Base-by-base conservation (phyloP, 352 stramenopile genomes). In the Aphanomyces cochlioides region DNA sequence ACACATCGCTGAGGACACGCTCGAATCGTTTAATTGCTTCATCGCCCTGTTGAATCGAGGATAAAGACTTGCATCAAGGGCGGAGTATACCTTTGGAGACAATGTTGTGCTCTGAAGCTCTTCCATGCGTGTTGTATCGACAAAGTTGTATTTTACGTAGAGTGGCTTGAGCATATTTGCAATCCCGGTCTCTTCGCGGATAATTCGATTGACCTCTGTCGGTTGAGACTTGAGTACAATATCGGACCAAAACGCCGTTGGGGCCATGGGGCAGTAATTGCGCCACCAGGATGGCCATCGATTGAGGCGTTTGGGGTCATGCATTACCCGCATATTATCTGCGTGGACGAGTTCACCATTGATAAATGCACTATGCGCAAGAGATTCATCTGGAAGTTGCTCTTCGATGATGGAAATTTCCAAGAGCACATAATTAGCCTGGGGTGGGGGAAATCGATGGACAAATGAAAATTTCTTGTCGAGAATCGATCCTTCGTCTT, bases 81-180 rank as follows among this genome's bases (percentile, higher is more conserved):
- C 19, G 50, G 21, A 40, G 36, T 41, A 41, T 8, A 15, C 41
- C 19, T 36, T 58, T 43, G 36, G 54, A 40, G 10, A 50, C 17
- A 50, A 12, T 12, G 36, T 36, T 47, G 73, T 81, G 78, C 38
- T 91, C 4, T 82, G 82, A 7, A 93, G 71, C 48, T 91, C 83
- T 36, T 82, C 83, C 77, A 91, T 83, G 12, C 85, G 81, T n/a
- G 80, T 81, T 0, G 82, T 87, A 66, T 93, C 85, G 5, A 84
- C 81, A 61, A 91, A 90, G 50, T 88, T 77, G 66, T 91, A 83
- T 64, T 90, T 88, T 34, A 89, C 84, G 54, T 91, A 93, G 7
- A 90, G 82, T 0, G 87, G 76, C 50, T 90, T 85, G 15, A 90
- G 67, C 54, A 79, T 78, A 5, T 64, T 58, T 57, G 76, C 76